These are phyloP conservation scores for Populus alba DNA, from an alignment of 345 rosid genomes.

Conservation along the genomic window DNA sequence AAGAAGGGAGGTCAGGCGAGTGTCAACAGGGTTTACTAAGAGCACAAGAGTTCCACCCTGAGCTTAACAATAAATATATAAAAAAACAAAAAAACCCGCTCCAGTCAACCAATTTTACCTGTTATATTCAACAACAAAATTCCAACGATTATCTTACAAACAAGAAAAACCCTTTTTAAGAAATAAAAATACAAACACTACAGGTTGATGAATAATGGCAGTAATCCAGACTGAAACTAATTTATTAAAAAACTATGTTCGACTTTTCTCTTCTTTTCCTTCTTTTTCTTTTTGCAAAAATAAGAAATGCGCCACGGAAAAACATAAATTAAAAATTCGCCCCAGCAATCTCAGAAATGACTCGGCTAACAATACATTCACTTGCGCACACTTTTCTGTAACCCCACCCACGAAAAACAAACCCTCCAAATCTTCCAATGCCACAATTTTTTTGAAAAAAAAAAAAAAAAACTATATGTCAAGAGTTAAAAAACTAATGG, in stretches of 20 bases:
- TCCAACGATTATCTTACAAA: neutral
- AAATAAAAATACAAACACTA: neutral
- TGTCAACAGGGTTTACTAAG: too few relatives aligned
- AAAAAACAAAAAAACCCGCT: neutral
- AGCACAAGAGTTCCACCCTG: neutral
- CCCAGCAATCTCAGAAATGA: neutral
- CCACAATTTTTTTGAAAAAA: neutral
- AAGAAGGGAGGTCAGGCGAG: too few relatives aligned
- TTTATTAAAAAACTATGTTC: neutral
- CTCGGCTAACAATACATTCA: neutral
- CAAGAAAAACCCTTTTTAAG: too few relatives aligned
- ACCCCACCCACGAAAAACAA: constrained; percentile 17
- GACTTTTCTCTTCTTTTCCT: neutral
- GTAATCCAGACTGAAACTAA: neutral
- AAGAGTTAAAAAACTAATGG: constrained; percentile 31
- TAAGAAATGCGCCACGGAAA: neutral
- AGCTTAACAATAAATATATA: neutral
- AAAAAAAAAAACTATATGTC: constrained; percentile 6
- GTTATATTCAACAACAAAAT: neutral
- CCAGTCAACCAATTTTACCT: neutral
- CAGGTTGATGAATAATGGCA: neutral
- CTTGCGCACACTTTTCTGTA: constrained; percentile 14
- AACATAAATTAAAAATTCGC: neutral
- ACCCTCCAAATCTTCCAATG: constrained; percentile 13
- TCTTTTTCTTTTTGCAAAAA: neutral